phyloP scores from a whole-genome alignment of 108 stramenopile genomes.

The Cyclotella sp. region DNA sequence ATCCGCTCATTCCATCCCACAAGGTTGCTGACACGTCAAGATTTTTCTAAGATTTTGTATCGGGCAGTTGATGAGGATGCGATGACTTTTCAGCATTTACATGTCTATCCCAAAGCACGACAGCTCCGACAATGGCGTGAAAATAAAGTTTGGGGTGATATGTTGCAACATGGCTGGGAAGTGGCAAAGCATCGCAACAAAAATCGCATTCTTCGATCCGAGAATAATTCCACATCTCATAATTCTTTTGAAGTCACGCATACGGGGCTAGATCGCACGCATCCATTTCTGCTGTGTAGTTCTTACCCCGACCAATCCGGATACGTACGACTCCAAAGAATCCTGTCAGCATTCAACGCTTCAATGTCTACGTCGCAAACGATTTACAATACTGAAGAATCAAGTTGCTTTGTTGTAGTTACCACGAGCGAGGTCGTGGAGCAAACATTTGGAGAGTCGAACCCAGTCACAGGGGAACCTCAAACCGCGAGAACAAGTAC shows the following conservation, averaged over 20 bases:
- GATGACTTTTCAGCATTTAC: slow-evolving; percentile 4
- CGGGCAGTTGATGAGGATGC: slow-evolving; percentile 36
- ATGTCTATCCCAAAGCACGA: neutral
- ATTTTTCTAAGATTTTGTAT: slow-evolving; percentile 25
- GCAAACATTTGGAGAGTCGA: slow-evolving; percentile 13
- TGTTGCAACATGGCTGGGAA: slow-evolving; percentile 32
- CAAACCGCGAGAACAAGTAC: neutral
- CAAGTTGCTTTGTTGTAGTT: slow-evolving; percentile 40
- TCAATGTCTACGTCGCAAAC: slow-evolving; percentile 25
- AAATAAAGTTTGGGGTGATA: slow-evolving; percentile 20
- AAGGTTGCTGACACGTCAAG: slow-evolving; percentile 14
- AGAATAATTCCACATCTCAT: neutral
- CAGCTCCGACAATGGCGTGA: slow-evolving; percentile 2
- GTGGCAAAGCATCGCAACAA: slow-evolving; percentile 12
- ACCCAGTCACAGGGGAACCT: slow-evolving; percentile 1
- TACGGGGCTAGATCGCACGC: neutral
- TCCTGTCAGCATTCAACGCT: slow-evolving; percentile 12
- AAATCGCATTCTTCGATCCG: slow-evolving; percentile 25
- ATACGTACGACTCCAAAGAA: slow-evolving; percentile 22
- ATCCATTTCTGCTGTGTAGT: slow-evolving; percentile 43
- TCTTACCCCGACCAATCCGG: slow-evolving; percentile 28
- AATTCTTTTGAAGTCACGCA: neutral
- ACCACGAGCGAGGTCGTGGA: slow-evolving; percentile 18
- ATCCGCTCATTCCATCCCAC: neutral
- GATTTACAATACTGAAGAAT: slow-evolving; percentile 39